These are phyloP conservation scores for Buxus sempervirens DNA, from an alignment of 164 flowering plant species.

Conservation along the genomic window DNA sequence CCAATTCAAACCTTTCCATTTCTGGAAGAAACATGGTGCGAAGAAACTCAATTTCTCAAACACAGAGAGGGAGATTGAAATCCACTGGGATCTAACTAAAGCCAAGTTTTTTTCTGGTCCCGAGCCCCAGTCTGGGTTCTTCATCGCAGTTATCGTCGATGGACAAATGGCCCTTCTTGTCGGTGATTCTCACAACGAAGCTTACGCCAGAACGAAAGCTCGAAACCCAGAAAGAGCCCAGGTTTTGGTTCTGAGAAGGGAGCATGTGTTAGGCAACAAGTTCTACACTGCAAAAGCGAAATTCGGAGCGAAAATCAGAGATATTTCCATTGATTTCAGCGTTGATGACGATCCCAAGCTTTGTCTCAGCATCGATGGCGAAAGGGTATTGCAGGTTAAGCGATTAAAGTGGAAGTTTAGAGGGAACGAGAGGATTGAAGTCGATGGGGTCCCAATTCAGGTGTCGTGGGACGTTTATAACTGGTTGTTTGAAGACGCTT, in stretches of 20 bases:
- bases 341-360: conserved; percentile 38
- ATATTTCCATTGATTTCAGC: conserved; percentile 50
- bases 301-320: conserved; percentile 51
- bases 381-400: conserved; percentile 54
- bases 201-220: conserved; percentile 37
- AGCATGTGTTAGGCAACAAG: conserved; percentile 57
- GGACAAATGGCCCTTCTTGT: conserved; percentile 54
- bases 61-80: conserved; percentile 1
- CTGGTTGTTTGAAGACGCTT: conserved; percentile 61
- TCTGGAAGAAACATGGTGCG: conserved; percentile 65
- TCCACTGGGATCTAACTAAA: conserved; percentile 59
- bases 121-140: conserved; percentile 68
- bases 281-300: conserved; percentile 48
- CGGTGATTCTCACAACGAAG: conserved; percentile 52
- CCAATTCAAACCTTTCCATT: conserved; percentile 51
- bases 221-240: conserved; percentile 24
- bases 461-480: conserved; percentile 85
- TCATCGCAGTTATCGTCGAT: conserved; percentile 44
- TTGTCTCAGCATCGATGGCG: conserved; percentile 40
- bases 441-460: conserved; percentile 53
- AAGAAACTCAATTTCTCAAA: conserved; percentile 29
- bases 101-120: conserved; percentile 61
- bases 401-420: conserved; percentile 78
- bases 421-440: conserved; percentile 68
- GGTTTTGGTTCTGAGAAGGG: conserved; percentile 45